phyloP scores from a whole-genome alignment of 768 basidiomycete genomes.

The Rhodotorula diobovata region DNA sequence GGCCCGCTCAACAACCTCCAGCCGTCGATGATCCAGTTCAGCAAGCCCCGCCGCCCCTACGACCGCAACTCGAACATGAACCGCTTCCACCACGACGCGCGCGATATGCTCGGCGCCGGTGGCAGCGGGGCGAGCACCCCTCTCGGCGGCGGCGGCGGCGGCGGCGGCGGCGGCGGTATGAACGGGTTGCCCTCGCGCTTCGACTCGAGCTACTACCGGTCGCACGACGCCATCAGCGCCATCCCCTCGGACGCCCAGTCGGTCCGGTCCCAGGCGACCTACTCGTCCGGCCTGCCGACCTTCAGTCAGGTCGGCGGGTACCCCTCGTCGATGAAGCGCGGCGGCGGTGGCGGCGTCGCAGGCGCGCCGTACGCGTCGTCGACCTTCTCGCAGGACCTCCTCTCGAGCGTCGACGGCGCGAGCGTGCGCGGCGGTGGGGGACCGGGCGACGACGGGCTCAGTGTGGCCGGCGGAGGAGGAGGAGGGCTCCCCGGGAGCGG shows the following conservation, averaged over 20 bases:
- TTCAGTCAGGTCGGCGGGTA: slow-evolving; percentile 60
- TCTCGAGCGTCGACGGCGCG: slow-evolving; percentile 14
- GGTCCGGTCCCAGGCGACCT: slow-evolving; percentile 90
- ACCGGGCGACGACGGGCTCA: too few relatives aligned
- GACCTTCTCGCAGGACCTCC: slow-evolving; percentile 40
- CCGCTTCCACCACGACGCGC: slow-evolving; percentile 83
- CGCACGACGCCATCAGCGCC: slow-evolving; percentile 86
- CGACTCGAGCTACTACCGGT: slow-evolving; percentile 90
- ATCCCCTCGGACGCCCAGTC: slow-evolving; percentile 95
- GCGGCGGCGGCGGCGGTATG: background rate
- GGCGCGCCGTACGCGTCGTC: slow-evolving; percentile 58
- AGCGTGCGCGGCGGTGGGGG: slow-evolving; percentile 15
- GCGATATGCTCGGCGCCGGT: slow-evolving; percentile 72
- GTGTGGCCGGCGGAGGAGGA: too few relatives aligned
- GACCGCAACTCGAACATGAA: slow-evolving; percentile 89
- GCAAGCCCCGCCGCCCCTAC: slow-evolving; percentile 85
- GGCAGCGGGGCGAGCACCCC: slow-evolving; percentile 36
- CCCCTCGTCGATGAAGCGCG: slow-evolving; percentile 50
- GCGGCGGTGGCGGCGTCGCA: slow-evolving; percentile 43
- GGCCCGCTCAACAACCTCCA: slow-evolving; percentile 94
- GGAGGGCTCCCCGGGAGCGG: slow-evolving; percentile 5
- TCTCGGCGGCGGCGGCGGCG: slow-evolving; percentile 13
- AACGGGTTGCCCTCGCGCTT: slow-evolving; percentile 92
- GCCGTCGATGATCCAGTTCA: slow-evolving; percentile 98
- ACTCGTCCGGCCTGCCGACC: slow-evolving; percentile 84